Evolutionary conservation across 768 basidiomycete species (phyloP).

Genomic region (Gloeostereum incarnatum): DNA sequence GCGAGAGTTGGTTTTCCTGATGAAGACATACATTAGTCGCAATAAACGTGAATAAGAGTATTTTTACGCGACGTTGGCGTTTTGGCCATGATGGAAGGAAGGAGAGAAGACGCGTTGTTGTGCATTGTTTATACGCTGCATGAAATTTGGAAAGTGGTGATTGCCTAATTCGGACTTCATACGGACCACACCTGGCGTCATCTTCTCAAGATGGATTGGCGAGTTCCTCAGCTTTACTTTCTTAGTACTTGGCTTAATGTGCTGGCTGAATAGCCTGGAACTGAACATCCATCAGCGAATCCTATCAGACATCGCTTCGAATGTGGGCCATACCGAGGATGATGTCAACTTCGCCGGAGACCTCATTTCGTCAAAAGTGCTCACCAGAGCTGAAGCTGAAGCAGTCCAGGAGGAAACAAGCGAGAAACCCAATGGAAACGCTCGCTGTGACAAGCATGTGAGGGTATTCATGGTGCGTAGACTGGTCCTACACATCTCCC

Average conservation of each 20-base stretch:
- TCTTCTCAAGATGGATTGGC: constrained; percentile 38
- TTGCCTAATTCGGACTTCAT: background rate
- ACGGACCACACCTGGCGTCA: background rate
- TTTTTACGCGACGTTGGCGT: constrained; percentile 12
- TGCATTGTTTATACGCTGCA: background rate
- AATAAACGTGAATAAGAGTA: background rate
- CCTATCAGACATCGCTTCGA: constrained; percentile 62
- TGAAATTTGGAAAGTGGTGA: constrained; percentile 1
- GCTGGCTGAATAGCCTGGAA: constrained; percentile 46
- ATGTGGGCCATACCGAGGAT: constrained; percentile 37
- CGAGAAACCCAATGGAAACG: constrained; percentile 21
- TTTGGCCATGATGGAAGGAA: constrained; percentile 14
- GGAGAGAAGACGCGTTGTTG: constrained; percentile 10
- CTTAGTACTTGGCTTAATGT: constrained; percentile 3
- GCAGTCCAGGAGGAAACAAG: constrained; percentile 15
- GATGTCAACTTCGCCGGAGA: constrained; percentile 39
- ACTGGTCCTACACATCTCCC: constrained; percentile 1
- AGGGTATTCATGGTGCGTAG: constrained; percentile 53
- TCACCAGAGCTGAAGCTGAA: constrained; percentile 24
- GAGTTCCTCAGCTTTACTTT: constrained; percentile 11
- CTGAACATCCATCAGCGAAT: constrained; percentile 72
- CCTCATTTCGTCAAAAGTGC: constrained; percentile 54
- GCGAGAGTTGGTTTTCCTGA: constrained; percentile 5
- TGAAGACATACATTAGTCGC: background rate
- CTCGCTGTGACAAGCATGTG: constrained; percentile 4